Conservation (phyloP, 139 green algal species). For the Tetraselmis chui region DNA sequence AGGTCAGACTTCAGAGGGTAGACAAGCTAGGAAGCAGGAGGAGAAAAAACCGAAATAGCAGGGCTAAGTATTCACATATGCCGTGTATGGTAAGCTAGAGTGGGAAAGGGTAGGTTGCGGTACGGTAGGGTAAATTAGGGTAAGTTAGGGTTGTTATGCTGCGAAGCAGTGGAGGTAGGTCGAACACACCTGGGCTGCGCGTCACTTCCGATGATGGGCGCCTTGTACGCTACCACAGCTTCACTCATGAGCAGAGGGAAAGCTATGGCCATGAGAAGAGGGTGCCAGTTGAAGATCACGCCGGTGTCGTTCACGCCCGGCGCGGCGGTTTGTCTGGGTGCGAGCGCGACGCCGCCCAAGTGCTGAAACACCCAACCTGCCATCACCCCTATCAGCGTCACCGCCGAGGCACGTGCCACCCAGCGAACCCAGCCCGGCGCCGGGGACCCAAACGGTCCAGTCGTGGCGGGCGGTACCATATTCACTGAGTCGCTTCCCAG, state of each 20-base stretch:
- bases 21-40: too few relatives aligned
- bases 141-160: too few relatives aligned
- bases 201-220: constrained; percentile 20
- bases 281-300: constrained; percentile 74
- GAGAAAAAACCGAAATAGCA: too few relatives aligned
- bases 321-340: background rate
- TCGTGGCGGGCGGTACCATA: too few relatives aligned
- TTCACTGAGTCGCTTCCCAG: too few relatives aligned
- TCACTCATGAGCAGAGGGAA: constrained; percentile 67
- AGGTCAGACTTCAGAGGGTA: too few relatives aligned
- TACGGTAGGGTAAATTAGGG: too few relatives aligned
- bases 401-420: background rate
- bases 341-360: constrained; percentile 13
- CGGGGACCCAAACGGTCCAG: background rate
- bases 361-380: constrained; percentile 19
- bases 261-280: constrained; percentile 55
- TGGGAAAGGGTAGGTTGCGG: too few relatives aligned
- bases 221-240: constrained; percentile 54
- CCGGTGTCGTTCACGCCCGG: constrained; percentile 34
- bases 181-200: background rate
- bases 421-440: background rate
- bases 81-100: too few relatives aligned
- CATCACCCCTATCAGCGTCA: constrained; percentile 4
- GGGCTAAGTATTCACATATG: too few relatives aligned
- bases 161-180: too few relatives aligned